These are phyloP conservation scores for Pythium insidiosum DNA, from an alignment of 352 stramenopile species.

Conservation along the genomic window DNA sequence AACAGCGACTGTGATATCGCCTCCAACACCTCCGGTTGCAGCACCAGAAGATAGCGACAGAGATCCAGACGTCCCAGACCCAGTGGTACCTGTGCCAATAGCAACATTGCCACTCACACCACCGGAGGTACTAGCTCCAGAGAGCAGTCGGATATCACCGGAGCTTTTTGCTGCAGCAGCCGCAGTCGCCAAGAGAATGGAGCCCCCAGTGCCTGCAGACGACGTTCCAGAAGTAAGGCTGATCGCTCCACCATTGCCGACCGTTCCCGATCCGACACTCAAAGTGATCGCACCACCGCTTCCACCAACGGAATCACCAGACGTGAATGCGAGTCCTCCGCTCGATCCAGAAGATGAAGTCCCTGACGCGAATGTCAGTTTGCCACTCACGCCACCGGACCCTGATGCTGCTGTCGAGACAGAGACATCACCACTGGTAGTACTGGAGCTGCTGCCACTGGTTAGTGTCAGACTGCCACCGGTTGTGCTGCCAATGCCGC, in stretches of 20 bases:
- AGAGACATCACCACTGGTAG: background rate
- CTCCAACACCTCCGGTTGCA: conserved; percentile 33
- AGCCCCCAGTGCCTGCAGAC: conserved; percentile 22
- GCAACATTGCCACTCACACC: conserved; percentile 45
- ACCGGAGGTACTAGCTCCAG: conserved; percentile 16
- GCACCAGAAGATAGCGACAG: conserved; percentile 32
- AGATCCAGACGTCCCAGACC: conserved; percentile 35
- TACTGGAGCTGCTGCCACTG: background rate
- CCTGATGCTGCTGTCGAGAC: conserved; percentile 7
- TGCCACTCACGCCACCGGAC: too few species aligned
- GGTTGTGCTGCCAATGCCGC: background rate
- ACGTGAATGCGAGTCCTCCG: conserved; percentile 4
- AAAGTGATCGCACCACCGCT: conserved; percentile 12
- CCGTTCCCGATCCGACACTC: conserved; percentile 8
- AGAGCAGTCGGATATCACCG: conserved; percentile 31
- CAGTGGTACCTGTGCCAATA: conserved; percentile 29
- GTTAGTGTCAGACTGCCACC: background rate
- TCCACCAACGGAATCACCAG: conserved; percentile 8
- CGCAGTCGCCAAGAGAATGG: conserved; percentile 25
- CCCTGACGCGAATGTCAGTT: too few species aligned
- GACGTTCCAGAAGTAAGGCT: conserved; percentile 27
- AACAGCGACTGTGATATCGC: conserved; percentile 33
- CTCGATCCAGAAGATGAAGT: too few species aligned
- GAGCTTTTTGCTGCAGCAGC: conserved; percentile 29
- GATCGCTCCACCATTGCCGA: conserved; percentile 26